These are phyloP conservation scores for Phytophthora cajani DNA, from an alignment of 352 stramenopile species.

Conservation along the genomic window DNA sequence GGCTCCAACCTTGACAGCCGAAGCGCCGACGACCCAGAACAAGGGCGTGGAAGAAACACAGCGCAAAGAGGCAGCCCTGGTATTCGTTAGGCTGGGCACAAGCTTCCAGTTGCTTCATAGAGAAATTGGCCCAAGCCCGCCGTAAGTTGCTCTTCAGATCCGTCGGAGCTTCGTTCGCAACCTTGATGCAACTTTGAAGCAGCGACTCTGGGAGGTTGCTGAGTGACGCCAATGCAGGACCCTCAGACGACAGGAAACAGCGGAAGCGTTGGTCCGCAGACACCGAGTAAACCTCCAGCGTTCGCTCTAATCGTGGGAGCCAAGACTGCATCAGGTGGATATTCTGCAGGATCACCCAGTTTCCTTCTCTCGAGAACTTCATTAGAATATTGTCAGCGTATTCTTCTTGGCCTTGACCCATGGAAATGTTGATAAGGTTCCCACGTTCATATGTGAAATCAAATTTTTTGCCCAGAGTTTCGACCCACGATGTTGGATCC, in stretches of 20 bases:
- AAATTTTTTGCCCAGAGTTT: conserved; percentile 83
- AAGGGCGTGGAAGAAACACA: conserved; percentile 96
- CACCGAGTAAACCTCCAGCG: conserved; percentile 78
- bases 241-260: conserved; percentile 94
- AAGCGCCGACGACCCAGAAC: conserved; percentile 92
- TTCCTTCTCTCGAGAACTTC: conserved; percentile 73
- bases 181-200: conserved; percentile 88
- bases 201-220: conserved; percentile 91
- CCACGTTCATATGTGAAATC: conserved; percentile 81
- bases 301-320: conserved; percentile 84
- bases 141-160: conserved; percentile 86
- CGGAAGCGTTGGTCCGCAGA: conserved; percentile 93
- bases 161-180: conserved; percentile 83
- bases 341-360: conserved; percentile 93
- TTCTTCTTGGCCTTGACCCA: conserved; percentile 90
- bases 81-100: conserved; percentile 84
- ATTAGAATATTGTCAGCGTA: conserved; percentile 76
- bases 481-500: conserved; percentile 86
- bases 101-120: conserved; percentile 76
- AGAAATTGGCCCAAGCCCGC: conserved; percentile 82
- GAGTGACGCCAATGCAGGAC: conserved; percentile 78
- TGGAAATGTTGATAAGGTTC: conserved; percentile 86
- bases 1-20: conserved; percentile 92
- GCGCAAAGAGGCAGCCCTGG: conserved; percentile 93
- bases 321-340: conserved; percentile 93